phyloP scores from a whole-genome alignment of 2,329 filamentous ascomycete genomes.

The Thielaviopsis ethacetica region DNA sequence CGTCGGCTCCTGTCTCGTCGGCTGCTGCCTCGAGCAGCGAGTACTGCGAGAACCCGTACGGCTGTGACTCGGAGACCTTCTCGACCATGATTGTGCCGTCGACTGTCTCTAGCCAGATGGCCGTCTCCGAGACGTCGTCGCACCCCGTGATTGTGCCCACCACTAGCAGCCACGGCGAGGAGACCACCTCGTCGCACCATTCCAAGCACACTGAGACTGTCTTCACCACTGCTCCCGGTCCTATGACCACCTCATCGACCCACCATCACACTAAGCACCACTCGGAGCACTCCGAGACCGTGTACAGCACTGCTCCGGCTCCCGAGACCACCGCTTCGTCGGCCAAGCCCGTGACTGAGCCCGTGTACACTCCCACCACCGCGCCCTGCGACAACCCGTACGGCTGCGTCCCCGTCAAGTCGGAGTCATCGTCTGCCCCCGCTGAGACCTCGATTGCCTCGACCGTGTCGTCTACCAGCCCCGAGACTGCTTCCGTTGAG shows the following conservation, averaged over 20 bases:
- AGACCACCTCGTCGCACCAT: neutral
- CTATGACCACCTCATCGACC: neutral
- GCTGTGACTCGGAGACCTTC: neutral
- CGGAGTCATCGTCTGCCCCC: neutral
- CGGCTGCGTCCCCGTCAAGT: slow-evolving; percentile 1
- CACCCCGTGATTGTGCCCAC: neutral
- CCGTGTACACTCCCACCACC: neutral
- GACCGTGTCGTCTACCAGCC: slow-evolving; percentile 5
- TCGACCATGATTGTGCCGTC: neutral
- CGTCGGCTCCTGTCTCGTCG: neutral
- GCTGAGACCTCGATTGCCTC: neutral
- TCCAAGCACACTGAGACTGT: neutral
- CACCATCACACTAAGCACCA: neutral
- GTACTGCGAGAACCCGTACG: neutral
- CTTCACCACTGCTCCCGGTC: neutral
- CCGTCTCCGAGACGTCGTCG: neutral
- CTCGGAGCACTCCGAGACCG: neutral
- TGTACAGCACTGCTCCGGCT: neutral
- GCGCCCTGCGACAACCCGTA: slow-evolving; percentile 5
- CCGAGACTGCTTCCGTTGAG: neutral
- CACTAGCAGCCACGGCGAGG: neutral
- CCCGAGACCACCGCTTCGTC: neutral
- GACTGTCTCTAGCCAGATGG: neutral
- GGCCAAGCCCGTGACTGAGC: neutral
- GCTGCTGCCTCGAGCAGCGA: neutral